Conservation (phyloP, 1,139 yeast species). For the Sugiyamaella castrensis region DNA sequence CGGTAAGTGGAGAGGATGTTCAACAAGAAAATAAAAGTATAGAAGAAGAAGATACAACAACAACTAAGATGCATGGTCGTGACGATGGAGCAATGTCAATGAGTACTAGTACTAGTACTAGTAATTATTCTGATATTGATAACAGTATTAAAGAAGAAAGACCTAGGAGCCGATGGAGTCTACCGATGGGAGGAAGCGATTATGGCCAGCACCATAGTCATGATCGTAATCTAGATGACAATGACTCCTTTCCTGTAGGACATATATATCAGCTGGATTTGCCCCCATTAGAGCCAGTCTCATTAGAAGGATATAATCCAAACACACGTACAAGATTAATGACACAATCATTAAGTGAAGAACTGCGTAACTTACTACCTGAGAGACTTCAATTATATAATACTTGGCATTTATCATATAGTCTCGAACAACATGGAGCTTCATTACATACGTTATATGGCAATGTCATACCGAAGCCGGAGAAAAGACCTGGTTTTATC, state of each 20-base stretch:
- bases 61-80: too few species aligned
- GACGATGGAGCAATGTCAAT: too few species aligned
- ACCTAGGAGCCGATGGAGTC: too few species aligned
- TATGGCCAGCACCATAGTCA: too few species aligned
- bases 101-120: too few species aligned
- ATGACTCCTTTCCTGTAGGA: too few species aligned
- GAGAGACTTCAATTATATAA: constrained; percentile 72
- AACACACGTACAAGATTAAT: constrained; percentile 59
- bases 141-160: too few species aligned
- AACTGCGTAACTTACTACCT: constrained; percentile 70
- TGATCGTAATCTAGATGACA: too few species aligned
- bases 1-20: too few species aligned
- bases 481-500: constrained; percentile 62
- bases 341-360: constrained; percentile 61
- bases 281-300: constrained; percentile 48
- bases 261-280: too few species aligned
- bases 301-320: constrained; percentile 53
- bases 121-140: too few species aligned
- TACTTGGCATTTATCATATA: constrained; percentile 74
- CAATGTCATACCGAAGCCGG: constrained; percentile 37
- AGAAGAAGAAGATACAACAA: neutral
- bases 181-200: too few species aligned
- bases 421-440: constrained; percentile 89
- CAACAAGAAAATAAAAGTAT: neutral
- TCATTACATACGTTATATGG: constrained; percentile 72